Conservation (phyloP, 805 yeast genomes). For the Myxozyma neotropica region DNA sequence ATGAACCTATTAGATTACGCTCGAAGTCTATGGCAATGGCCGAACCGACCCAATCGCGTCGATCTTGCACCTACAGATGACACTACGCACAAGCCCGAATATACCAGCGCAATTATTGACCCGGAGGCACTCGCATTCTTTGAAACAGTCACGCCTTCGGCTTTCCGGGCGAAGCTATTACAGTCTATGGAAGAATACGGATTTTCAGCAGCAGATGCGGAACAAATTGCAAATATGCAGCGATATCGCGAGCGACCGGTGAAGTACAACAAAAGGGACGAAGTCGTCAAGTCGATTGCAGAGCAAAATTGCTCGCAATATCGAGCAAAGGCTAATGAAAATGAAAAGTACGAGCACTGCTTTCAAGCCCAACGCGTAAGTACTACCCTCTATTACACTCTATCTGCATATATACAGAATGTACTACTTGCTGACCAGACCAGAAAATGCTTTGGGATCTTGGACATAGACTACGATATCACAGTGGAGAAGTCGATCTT, state of each 20-base stretch:
- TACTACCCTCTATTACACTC: too few relatives aligned
- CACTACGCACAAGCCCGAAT: background rate
- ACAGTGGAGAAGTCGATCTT: background rate
- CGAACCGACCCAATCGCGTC: too few relatives aligned
- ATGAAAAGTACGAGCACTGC: conserved; percentile 10
- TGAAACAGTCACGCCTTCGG: conserved; percentile 19
- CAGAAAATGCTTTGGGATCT: conserved; percentile 23
- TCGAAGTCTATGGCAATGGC: background rate
- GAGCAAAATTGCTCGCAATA: conserved; percentile 9
- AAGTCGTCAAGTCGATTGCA: background rate
- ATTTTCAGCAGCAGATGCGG: background rate
- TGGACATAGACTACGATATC: conserved; percentile 12
- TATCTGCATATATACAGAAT: background rate
- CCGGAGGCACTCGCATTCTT: conserved; percentile 14
- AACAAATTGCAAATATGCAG: background rate
- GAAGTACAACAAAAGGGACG: background rate
- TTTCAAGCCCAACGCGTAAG: conserved; percentile 14
- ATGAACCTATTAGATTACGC: background rate
- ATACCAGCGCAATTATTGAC: conserved; percentile 9
- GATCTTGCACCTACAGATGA: too few relatives aligned
- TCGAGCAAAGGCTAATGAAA: background rate
- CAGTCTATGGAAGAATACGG: conserved; percentile 3
- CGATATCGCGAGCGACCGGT: conserved; percentile 7
- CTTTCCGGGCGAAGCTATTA: conserved; percentile 1
- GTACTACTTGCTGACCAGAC: background rate